Evolutionary conservation across 306 rosid species (phyloP).

Genomic region (Ormosia semicastrata): DNA sequence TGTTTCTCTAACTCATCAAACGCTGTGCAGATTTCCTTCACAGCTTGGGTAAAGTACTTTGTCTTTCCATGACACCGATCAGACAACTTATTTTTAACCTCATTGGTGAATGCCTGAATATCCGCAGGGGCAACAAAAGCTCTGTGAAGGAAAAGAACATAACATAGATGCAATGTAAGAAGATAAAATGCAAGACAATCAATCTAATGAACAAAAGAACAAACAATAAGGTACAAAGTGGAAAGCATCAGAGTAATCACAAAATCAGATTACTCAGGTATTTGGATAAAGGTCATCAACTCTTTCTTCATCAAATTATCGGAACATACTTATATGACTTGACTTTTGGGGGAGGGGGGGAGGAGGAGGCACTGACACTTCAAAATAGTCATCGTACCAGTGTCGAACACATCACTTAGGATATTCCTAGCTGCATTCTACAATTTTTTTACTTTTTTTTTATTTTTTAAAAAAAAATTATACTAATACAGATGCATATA

Average conservation of each 20-base stretch:
- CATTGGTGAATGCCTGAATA: slow-evolving; percentile 76
- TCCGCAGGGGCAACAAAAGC: slow-evolving; percentile 93
- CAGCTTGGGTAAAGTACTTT: slow-evolving; percentile 73
- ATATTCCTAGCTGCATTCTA: no score
- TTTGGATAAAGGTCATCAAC: neutral
- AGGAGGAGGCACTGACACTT: no score
- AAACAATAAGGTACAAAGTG: slow-evolving; percentile 3
- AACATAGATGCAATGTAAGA: slow-evolving; percentile 25
- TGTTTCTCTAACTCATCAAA: slow-evolving; percentile 73
- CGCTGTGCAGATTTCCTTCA: slow-evolving; percentile 74
- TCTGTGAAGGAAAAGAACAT: slow-evolving; percentile 44
- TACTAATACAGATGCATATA: no score
- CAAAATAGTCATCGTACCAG: no score
- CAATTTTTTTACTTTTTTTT: no score
- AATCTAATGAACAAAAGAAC: slow-evolving; percentile 9
- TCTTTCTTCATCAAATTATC: neutral
- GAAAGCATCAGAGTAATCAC: neutral
- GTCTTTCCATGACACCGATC: slow-evolving; percentile 70
- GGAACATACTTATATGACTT: neutral
- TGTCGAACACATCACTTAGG: no score
- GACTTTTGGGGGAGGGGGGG: no score
- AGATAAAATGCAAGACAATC: neutral
- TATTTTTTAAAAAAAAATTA: no score
- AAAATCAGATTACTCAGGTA: slow-evolving; percentile 15
- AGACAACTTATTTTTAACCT: slow-evolving; percentile 59